A percentile compares a stretch with the other conserved stretches of the same genome.
Conservation (phyloP, 2,329 filamentous ascomycete species). For the Ophiosphaerella narmari region DNA sequence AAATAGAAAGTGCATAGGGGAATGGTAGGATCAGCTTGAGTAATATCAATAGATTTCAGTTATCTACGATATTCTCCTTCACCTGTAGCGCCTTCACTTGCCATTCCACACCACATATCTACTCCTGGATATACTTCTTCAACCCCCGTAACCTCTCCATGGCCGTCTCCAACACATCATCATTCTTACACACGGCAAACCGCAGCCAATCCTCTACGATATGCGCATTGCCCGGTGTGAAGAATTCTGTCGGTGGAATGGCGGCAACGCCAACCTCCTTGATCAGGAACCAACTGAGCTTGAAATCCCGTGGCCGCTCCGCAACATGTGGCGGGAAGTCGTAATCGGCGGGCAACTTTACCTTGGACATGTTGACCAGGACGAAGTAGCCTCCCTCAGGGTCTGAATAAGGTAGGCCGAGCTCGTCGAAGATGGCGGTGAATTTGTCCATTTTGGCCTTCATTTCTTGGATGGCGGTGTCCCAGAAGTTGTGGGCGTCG, state of each 20-base stretch:
- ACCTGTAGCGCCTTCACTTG: not conserved
- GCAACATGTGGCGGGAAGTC: constrained; percentile 89
- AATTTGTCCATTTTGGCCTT: constrained; percentile 85
- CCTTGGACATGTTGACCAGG: constrained; percentile 87
- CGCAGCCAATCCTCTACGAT: constrained; percentile 92
- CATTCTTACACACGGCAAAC: constrained; percentile 95
- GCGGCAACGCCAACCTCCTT: constrained; percentile 94
- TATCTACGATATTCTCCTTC: too few species aligned
- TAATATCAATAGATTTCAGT: too few species aligned
- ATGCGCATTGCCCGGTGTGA: constrained; percentile 80
- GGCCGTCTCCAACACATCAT: constrained; percentile 67
- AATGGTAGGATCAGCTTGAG: too few species aligned
- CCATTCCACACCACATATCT: not conserved
- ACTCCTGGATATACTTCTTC: constrained; percentile 54
- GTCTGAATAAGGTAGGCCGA: constrained; percentile 71
- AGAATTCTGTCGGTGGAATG: constrained; percentile 96
- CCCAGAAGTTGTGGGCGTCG: constrained; percentile 85
- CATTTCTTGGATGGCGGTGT: constrained; percentile 82
- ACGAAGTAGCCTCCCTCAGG: constrained; percentile 98
- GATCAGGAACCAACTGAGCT: constrained; percentile 95
- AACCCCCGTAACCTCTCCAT: constrained; percentile 56
- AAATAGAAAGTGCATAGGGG: too few species aligned
- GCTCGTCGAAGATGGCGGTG: constrained; percentile 65
- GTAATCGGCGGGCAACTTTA: constrained; percentile 82
- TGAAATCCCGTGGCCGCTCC: constrained; percentile 85